Base-by-base conservation (phyloP, 2,329 filamentous ascomycete genomes). In the Sporothrix brunneoviolacea region DNA sequence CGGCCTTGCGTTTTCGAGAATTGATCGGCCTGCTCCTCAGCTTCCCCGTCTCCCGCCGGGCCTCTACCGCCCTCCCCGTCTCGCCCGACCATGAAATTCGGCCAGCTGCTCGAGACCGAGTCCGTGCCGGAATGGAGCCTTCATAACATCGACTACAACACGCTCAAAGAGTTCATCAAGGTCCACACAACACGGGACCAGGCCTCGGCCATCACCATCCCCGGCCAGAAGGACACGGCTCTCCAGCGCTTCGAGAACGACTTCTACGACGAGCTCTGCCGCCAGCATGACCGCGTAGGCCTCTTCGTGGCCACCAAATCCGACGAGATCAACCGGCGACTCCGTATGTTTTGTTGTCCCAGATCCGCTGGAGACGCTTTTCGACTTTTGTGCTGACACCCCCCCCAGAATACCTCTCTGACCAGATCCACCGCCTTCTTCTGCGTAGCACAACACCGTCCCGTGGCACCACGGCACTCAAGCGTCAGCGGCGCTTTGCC, bases 121-220 rank as follows among this genome's bases (percentile, higher is more conserved):
- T 91, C 86, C 41, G 86, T 90, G 62, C 86, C 87, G 56, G 82
- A 86, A 78, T 93, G 87, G 87, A 86, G 79, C 61, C 76, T 88
- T 57, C 84, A 91, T 65, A 93, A 94, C 67, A 82, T 94, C 67
- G 88, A 93, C 66, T 94, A 94, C 73, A 88, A 91, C 65, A 86
- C 86, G 43, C 77, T 94, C 56, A 94, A 94, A 68, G 78, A 87
- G 65, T 76, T 88, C 61, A 91, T 94, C 72, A 93, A 91, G 66
- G 78, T 78, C 54, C 80, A 89, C 63, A 94, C 88, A 2, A 84
- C 83, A 12, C 79, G 77, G 39, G 80, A 84, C 65, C 80, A 86
- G 60, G 84, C 82, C 43, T 73, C 73, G 24, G 84, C 85, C 40
- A 80, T 90, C 50, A 76, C 83, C 18, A 91, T 93, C 49, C 88